Conservation (phyloP, 108 stramenopile genomes). For the Nitzschia inconspicua region DNA sequence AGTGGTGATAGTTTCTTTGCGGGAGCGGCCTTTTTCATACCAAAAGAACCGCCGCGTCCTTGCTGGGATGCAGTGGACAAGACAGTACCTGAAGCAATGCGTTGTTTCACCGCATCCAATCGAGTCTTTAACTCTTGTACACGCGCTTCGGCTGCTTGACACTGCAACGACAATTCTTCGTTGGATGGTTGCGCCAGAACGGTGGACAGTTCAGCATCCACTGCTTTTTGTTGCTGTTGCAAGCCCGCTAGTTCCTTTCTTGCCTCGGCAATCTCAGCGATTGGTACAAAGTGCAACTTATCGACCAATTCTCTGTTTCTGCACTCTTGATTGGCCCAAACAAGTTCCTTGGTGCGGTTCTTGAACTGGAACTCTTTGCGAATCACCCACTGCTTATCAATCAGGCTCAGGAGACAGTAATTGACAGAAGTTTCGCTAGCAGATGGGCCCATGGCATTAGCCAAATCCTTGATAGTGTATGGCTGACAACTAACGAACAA, state of each 20-base stretch:
- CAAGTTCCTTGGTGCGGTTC: conserved; percentile 52
- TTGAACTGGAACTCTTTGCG: conserved; percentile 64
- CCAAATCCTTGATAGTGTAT: conserved; percentile 66
- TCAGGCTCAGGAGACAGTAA: conserved; percentile 60
- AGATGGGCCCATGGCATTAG: conserved; percentile 36
- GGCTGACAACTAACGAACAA: conserved; percentile 69
- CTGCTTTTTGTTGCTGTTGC: conserved; percentile 10
- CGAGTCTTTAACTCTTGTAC: conserved; percentile 30
- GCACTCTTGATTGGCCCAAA: conserved; percentile 57
- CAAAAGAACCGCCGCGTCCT: not conserved
- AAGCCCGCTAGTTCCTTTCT: conserved; percentile 21
- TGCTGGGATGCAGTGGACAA: not conserved
- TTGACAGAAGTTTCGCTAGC: conserved; percentile 59
- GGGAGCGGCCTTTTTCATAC: conserved; percentile 5
- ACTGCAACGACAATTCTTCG: conserved; percentile 38
- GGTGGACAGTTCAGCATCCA: conserved; percentile 32
- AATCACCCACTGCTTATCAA: conserved; percentile 63
- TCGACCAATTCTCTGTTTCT: conserved; percentile 32
- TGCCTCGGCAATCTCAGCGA: conserved; percentile 34
- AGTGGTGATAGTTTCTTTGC: not conserved
- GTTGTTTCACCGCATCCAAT: conserved; percentile 28
- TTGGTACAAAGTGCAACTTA: conserved; percentile 19
- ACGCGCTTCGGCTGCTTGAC: conserved; percentile 27
- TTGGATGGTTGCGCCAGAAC: conserved; percentile 50
- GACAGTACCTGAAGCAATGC: conserved; percentile 13